Conservation (phyloP, 2,329 filamentous ascomycete genomes). For the Drechmeria coniospora region DNA sequence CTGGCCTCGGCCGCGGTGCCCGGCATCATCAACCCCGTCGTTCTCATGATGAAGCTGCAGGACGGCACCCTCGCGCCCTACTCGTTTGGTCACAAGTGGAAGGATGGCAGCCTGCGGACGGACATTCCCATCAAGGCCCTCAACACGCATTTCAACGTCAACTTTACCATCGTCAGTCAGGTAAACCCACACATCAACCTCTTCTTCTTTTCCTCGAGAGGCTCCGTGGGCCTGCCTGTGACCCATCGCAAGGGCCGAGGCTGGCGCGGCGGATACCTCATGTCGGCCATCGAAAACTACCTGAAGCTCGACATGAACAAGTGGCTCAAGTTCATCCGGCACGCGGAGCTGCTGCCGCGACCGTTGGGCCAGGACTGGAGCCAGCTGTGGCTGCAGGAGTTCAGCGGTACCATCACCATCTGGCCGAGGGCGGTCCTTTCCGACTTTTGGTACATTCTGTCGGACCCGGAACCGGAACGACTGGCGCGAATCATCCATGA, state of each 20-base stretch:
- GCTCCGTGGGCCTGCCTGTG: conserved; percentile 80
- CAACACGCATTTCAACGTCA: conserved; percentile 96
- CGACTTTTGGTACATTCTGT: conserved; percentile 77
- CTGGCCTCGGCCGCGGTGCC: conserved; percentile 90
- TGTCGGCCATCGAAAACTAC: conserved; percentile 83
- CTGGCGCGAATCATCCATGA: conserved; percentile 80
- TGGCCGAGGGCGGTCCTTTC: conserved; percentile 71
- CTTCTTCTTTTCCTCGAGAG: conserved; percentile 94
- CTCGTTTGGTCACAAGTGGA: conserved; percentile 98
- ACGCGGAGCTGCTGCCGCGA: conserved; percentile 80
- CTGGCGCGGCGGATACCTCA: conserved; percentile 91
- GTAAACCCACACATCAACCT: conserved; percentile 97
- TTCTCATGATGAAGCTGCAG: conserved; percentile 75
- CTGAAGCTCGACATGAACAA: conserved; percentile 94
- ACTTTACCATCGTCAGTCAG: conserved; percentile 78
- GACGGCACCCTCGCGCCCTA: conserved; percentile 72
- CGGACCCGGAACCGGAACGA: conserved; percentile 61
- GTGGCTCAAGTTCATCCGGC: conserved; percentile 88
- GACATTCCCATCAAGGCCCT: conserved; percentile 91
- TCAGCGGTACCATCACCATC: conserved; percentile 87
- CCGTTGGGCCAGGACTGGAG: conserved; percentile 93
- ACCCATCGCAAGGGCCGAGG: conserved; percentile 86
- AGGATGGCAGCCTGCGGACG: conserved; percentile 84
- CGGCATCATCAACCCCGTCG: conserved; percentile 87
- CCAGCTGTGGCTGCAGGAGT: conserved; percentile 89